These are phyloP conservation scores for Plasmodium gallinaceum DNA, from an alignment of 169 alveolate genomes.

Conservation along the genomic window DNA sequence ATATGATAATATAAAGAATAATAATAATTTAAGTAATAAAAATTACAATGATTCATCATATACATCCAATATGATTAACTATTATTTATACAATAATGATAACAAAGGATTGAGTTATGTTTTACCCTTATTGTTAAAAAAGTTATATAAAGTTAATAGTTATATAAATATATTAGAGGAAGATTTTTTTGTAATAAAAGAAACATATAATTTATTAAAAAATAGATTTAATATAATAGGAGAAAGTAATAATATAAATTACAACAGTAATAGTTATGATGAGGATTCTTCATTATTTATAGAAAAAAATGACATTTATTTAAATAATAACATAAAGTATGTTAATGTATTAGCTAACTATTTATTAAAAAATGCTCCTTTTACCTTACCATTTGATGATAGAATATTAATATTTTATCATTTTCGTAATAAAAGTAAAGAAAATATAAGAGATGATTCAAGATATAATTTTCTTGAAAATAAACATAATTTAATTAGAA, in stretches of 20 bases:
- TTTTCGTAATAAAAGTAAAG: conserved; percentile 72
- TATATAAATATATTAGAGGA: conserved; percentile 51
- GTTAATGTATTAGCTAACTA: conserved; percentile 72
- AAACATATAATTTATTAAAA: conserved; percentile 40
- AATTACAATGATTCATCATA: conserved; percentile 14
- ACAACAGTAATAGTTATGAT: conserved; percentile 26
- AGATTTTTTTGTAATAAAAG: conserved; percentile 49
- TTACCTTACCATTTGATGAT: conserved; percentile 79
- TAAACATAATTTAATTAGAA: conserved; percentile 79
- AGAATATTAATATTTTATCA: conserved; percentile 77
- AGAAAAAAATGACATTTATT: conserved; percentile 38
- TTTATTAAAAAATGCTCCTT: conserved; percentile 70
- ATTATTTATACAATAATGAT: conserved; percentile 34
- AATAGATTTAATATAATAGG: conserved; percentile 49
- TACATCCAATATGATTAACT: conserved; percentile 16
- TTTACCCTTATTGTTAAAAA: conserved; percentile 12
- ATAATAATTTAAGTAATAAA: not conserved
- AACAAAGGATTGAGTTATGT: conserved; percentile 23
- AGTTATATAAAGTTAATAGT: conserved; percentile 32
- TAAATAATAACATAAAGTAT: conserved; percentile 62
- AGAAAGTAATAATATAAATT: conserved; percentile 40
- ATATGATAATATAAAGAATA: not conserved
- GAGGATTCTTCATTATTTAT: conserved; percentile 28
- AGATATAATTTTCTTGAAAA: conserved; percentile 57
- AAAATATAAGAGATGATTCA: conserved; percentile 60